phyloP scores from a whole-genome alignment of 2,329 filamentous ascomycete species.

The Ophiosphaerella korrae region DNA sequence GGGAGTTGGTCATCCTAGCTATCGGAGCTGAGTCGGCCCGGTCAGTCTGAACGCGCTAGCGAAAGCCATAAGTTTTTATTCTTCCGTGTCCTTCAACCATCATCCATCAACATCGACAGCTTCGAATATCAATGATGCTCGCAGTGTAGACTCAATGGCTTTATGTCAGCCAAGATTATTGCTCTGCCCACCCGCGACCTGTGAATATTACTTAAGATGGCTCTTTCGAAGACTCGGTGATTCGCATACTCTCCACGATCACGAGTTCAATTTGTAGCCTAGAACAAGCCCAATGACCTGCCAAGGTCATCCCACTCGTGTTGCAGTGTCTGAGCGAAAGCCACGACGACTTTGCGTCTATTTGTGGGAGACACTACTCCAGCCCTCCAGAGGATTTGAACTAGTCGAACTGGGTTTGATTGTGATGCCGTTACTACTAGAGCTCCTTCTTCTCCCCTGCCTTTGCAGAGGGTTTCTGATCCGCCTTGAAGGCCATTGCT shows the following conservation, averaged over 20 bases:
- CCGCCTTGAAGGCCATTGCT: conserved; percentile 37
- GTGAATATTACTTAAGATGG: conserved; percentile 50
- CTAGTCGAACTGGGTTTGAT: background rate
- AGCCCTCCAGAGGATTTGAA: too few relatives aligned
- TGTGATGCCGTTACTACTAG: conserved; percentile 30
- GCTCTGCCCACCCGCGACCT: background rate
- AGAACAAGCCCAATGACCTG: conserved; percentile 77
- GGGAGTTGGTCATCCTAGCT: too few relatives aligned
- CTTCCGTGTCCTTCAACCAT: too few relatives aligned
- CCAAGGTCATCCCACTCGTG: conserved; percentile 92
- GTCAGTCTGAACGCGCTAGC: too few relatives aligned
- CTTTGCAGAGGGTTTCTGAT: conserved; percentile 18
- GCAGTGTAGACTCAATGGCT: background rate
- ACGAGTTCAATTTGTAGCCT: conserved; percentile 88
- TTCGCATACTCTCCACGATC: conserved; percentile 68
- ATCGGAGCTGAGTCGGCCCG: too few relatives aligned
- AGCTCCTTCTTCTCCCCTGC: conserved; percentile 57
- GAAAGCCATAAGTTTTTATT: too few relatives aligned
- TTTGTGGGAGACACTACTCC: conserved; percentile 71
- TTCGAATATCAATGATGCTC: background rate
- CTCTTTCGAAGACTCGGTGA: conserved; percentile 93
- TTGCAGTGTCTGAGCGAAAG: conserved; percentile 80
- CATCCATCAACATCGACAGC: too few relatives aligned
- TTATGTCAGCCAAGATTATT: background rate
- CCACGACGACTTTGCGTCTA: conserved; percentile 89